Evolutionary conservation across 345 rosid genomes (phyloP).

Genomic region (Geranium brycei): DNA sequence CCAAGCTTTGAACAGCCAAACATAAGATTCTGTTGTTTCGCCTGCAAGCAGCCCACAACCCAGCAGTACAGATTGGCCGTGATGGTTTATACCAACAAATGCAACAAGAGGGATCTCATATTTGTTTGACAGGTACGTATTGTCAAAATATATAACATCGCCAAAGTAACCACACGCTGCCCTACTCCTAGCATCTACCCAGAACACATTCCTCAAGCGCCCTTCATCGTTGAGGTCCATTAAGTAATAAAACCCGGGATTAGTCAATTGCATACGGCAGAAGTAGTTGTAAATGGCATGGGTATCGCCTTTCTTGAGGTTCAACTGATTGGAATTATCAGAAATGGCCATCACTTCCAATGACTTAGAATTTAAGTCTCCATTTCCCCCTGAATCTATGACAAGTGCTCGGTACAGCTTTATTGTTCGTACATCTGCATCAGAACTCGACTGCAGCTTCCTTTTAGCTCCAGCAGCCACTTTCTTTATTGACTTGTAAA

Average conservation of each 20-base stretch:
- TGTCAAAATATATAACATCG: constrained; percentile 18
- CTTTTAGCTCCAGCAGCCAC: constrained; percentile 11
- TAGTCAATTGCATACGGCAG: constrained; percentile 26
- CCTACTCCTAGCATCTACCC: constrained; percentile 26
- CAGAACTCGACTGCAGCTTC: constrained; percentile 5
- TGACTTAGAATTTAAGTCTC: not conserved
- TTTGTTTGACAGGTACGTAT: constrained; percentile 12
- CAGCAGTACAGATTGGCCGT: constrained; percentile 20
- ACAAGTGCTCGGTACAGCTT: constrained; percentile 21
- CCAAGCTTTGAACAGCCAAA: constrained; percentile 23
- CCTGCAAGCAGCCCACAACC: constrained; percentile 23
- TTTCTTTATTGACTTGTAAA: constrained; percentile 15
- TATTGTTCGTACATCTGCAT: constrained; percentile 13
- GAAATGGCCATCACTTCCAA: constrained; percentile 7
- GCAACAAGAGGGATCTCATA: constrained; percentile 24
- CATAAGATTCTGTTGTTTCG: constrained; percentile 15
- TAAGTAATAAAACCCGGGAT: constrained; percentile 21
- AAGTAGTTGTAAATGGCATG: constrained; percentile 20
- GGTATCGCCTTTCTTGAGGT: constrained; percentile 16
- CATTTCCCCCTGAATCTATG: constrained; percentile 10
- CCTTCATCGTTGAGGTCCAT: constrained; percentile 23
- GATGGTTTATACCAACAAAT: constrained; percentile 20
- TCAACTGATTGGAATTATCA: constrained; percentile 14
- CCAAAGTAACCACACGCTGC: constrained; percentile 16
- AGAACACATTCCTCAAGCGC: constrained; percentile 18